Evolutionary conservation across 1,139 yeast species (phyloP), one percentile per base, ranked within the genome.

Genomic region (Pichia sp.): DNA sequence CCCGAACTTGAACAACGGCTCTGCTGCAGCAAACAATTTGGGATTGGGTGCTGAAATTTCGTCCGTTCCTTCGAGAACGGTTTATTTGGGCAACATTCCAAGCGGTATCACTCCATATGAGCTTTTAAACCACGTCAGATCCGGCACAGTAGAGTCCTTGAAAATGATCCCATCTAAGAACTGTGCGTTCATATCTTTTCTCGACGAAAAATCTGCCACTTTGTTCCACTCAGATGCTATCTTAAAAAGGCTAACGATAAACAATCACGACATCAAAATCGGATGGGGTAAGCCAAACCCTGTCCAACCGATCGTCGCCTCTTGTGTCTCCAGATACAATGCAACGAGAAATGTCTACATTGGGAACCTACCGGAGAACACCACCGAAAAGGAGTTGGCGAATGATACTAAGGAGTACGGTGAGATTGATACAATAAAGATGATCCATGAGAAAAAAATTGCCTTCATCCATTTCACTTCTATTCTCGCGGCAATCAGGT

Each of bases 11-110:
- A 49, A 26, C 21, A 34, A 19, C 12, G 39, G 34, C n/a, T 19
- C 25, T 26, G 41, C 30, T 7, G 30, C 12, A 21, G 21, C 12
- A 21, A 47, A 16, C 34, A 16, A 22, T 21, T 34, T 41, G 10
- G 37, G 18, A 23, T 25, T 41, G n/a, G 37, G 46, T n/a, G 34
- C 48, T 23, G 49, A 54, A 28, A 37, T 47, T 4, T 48, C 56
- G 13, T 28, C 31, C 18, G 42, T 48, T 26, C 86, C 90, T 30
- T 83, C 89, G 19, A 79, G 97, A 66, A 89, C 98, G 0, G 96
- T 93, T 7, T 89, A 90, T 66, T 74, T 93, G 61, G 97, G 97
- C 12, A 90, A 89, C 65, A 79, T 93, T 44, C 97, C 98, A 0
- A 70, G 77, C n/a, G 88, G 85, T 58, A 76, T 90, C 53, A 81